Percentiles rank a stretch among this genome's conserved stretches.
These are phyloP conservation scores for Carex littledalei DNA, from an alignment of 176 grass and related monocot species.

Conservation along the genomic window DNA sequence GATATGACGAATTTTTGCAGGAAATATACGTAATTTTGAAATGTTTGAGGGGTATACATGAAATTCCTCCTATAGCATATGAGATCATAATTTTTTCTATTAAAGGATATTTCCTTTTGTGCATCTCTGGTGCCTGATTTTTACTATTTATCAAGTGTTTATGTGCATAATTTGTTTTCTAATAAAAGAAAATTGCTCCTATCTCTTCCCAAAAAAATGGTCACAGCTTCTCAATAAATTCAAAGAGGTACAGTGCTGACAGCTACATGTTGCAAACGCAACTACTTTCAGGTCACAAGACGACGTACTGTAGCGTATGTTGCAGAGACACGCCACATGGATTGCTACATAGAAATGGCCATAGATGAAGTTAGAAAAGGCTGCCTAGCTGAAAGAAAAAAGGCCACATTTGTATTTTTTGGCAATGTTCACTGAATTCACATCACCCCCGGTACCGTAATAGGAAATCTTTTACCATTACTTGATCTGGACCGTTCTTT, in stretches of 20 bases:
- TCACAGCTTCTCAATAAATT: neutral
- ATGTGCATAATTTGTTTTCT: neutral
- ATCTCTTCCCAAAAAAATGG: neutral
- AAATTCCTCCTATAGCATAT: neutral
- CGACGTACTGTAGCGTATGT: neutral
- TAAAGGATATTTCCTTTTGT: neutral
- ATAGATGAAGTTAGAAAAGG: neutral
- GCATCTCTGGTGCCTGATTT: neutral
- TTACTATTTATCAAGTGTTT: neutral
- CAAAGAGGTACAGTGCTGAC: neutral
- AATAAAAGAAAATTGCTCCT: neutral
- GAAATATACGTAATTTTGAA: no score
- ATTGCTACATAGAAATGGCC: neutral
- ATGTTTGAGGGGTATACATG: no score
- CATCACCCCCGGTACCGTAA: no score
- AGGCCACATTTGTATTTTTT: neutral
- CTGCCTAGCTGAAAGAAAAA: neutral
- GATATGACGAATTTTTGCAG: no score
- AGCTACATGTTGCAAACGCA: neutral
- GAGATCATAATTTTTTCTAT: neutral
- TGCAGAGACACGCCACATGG: neutral
- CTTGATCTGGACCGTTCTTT: no score
- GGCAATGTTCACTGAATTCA: neutral
- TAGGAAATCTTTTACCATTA: no score
- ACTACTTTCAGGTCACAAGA: neutral